Evolutionary conservation across 208 protist species (phyloP).

Genomic region (Acanthamoeba polyphaga): DNA sequence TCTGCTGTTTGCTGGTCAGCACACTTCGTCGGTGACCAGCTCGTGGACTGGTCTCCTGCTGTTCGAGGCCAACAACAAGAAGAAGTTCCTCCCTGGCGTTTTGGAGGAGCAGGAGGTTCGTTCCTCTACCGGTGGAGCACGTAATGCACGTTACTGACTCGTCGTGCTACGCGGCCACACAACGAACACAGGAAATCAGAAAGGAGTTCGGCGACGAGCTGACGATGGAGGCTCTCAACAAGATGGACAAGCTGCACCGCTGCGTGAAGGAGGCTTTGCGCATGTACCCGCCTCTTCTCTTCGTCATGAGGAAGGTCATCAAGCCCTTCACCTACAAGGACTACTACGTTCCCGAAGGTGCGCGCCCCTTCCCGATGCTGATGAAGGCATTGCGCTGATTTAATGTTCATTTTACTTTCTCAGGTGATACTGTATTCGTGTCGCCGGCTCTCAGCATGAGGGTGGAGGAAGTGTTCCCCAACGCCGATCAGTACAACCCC

Average conservation of each 20-base stretch:
- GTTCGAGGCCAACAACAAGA: constrained; percentile 69
- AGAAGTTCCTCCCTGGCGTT: constrained; percentile 69
- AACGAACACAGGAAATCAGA: not conserved
- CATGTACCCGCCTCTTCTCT: constrained; percentile 94
- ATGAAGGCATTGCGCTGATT: too few species aligned
- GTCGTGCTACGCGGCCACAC: not conserved
- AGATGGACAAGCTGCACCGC: constrained; percentile 92
- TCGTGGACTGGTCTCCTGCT: constrained; percentile 93
- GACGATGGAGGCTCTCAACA: constrained; percentile 93
- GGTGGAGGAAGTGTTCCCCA: constrained; percentile 92
- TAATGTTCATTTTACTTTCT: constrained; percentile 89
- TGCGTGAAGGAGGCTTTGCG: constrained; percentile 94
- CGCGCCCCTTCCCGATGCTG: not conserved
- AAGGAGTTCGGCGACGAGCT: constrained; percentile 90
- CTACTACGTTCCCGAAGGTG: constrained; percentile 93
- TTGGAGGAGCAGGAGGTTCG: constrained; percentile 63
- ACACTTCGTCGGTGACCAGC: constrained; percentile 94
- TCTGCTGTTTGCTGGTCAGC: constrained; percentile 95
- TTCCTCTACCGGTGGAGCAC: not conserved
- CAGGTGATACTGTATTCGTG: constrained; percentile 93
- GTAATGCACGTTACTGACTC: not conserved
- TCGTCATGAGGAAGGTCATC: constrained; percentile 95
- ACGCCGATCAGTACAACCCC: constrained; percentile 92
- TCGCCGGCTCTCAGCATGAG: constrained; percentile 92
- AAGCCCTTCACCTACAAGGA: constrained; percentile 88